Base-by-base conservation (phyloP, 1,139 yeast species). In the Zygoascus meyerae region DNA sequence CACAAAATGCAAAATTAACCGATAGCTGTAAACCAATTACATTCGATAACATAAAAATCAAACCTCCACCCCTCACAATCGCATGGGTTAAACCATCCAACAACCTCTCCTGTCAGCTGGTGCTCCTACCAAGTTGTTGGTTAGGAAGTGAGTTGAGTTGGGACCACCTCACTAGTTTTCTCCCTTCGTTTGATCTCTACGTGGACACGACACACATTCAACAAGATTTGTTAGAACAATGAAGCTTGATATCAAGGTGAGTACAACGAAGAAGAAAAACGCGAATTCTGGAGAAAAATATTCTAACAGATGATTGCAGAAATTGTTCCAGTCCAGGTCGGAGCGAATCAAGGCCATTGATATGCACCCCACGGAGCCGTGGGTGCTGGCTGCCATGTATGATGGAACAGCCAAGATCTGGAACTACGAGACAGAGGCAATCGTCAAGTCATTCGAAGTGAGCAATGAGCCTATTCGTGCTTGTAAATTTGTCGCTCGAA, bases 291-390 rank as follows among this genome's bases (percentile, higher is more conserved):
- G 10, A 5, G 35, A 3, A 15, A 3, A 6, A 17, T 10, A 32
- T 17, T 18, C 21, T 40, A 32, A n/a, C 39, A 10, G 16, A 15
- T 11, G 12, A 9, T 3, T 3, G 6, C 28, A 82, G 75, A 85
- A 85, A 71, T 83, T 81, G 60, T 83, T 86, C 66, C 81, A 85
- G 58, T 78, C 89, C 53, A 83, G 97, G 60, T 84, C 97, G 39
- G 97, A 90, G 67, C 83, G 98, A 66, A 97, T 92, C 65, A 92
- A 92, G 69, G 97, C 97, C 48, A 85, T 92, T 63, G 99, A 92
- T 70, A 85, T 94, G 74, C 99, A 92, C 67, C 98, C 98, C 31
- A 74, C 89, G 17, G 98, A 92, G 66, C 97, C 98, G 47, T 92
- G 98, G 97, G 81, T 68, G 47, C 74, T 87, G 61, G 82, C 92